Percentiles rank a stretch among this genome's conserved stretches.
Evolutionary conservation across 306 rosid genomes (phyloP).

Genomic region (Styphnolobium japonicum): DNA sequence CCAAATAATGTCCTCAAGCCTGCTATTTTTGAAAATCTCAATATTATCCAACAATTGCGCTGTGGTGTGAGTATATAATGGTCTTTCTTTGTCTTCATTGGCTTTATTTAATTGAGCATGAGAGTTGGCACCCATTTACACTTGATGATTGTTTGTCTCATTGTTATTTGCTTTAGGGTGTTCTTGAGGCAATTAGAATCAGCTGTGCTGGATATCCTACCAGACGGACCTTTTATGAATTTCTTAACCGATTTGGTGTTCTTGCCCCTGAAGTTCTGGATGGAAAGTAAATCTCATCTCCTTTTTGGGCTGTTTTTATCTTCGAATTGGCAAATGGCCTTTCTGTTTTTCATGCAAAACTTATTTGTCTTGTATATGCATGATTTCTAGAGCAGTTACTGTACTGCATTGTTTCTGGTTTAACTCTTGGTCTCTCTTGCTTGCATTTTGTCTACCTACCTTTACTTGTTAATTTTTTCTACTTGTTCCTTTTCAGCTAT

Average conservation of each 20-base stretch:
- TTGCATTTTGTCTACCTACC: not conserved
- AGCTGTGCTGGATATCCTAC: constrained; percentile 99
- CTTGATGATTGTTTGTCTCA: constrained; percentile 24
- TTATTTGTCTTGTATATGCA: not conserved
- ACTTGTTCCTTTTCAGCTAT: constrained; percentile 55
- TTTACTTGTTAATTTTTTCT: constrained; percentile 20
- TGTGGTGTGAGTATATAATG: constrained; percentile 88
- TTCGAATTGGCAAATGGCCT: not conserved
- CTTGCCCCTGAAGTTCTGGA: constrained; percentile 98
- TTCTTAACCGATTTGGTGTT: constrained; percentile 94
- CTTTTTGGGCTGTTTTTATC: constrained; percentile 8
- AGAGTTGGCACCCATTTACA: not conserved
- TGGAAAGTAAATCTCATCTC: constrained; percentile 73
- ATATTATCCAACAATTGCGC: constrained; percentile 92
- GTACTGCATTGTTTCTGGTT: not conserved
- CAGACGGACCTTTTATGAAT: constrained; percentile 91
- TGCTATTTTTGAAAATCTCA: constrained; percentile 85
- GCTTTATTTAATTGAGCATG: constrained; percentile 21
- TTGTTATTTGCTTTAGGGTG: constrained; percentile 70
- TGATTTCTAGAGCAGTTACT: constrained; percentile 19
- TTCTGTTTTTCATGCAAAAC: not conserved
- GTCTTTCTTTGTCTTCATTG: constrained; percentile 24
- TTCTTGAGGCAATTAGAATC: constrained; percentile 98
- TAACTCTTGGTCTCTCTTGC: constrained; percentile 7
- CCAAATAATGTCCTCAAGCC: constrained; percentile 98